A percentile compares a stretch with the other conserved stretches of the same genome.
Conservation (phyloP, 257 asterid species). For the Striga asiatica region DNA sequence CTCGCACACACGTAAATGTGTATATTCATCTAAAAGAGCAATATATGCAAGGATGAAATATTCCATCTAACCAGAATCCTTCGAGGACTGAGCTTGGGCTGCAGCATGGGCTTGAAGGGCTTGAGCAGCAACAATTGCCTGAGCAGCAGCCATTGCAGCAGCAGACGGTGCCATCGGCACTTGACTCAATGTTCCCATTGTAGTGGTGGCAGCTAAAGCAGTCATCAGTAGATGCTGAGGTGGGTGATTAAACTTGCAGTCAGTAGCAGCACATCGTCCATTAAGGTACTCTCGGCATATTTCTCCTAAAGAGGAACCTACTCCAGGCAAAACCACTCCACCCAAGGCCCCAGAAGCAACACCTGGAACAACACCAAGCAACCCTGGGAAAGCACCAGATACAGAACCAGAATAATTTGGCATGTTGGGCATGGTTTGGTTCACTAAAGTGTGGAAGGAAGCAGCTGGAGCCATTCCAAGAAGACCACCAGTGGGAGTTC, state of each 20-base stretch:
- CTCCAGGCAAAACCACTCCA: constrained; percentile 87
- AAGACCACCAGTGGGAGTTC: constrained; percentile 75
- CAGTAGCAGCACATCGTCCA: constrained; percentile 70
- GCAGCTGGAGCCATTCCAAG: constrained; percentile 68
- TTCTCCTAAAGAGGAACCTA: constrained; percentile 87
- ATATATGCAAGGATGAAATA: not conserved
- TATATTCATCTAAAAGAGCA: constrained; percentile 3
- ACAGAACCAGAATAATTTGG: constrained; percentile 92
- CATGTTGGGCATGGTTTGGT: constrained; percentile 99
- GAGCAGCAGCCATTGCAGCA: constrained; percentile 99
- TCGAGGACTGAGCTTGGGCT: constrained; percentile 59
- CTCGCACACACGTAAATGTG: no score
- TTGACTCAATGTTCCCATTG: constrained; percentile 78
- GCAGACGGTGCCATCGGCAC: constrained; percentile 99
- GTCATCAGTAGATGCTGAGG: constrained; percentile 83
- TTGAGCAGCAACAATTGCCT: constrained; percentile 99
- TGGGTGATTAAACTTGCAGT: constrained; percentile 80
- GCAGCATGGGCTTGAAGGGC: constrained; percentile 98
- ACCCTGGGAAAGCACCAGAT: constrained; percentile 87
- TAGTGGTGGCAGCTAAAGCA: constrained; percentile 67
- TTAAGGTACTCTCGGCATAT: constrained; percentile 83
- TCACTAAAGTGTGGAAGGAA: constrained; percentile 65
- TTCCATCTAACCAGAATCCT: constrained; percentile 44
- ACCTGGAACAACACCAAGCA: constrained; percentile 96
- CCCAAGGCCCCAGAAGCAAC: constrained; percentile 83